Evolutionary conservation across 2,329 filamentous ascomycete species (phyloP).

Genomic region (Microcyclospora pomicola): DNA sequence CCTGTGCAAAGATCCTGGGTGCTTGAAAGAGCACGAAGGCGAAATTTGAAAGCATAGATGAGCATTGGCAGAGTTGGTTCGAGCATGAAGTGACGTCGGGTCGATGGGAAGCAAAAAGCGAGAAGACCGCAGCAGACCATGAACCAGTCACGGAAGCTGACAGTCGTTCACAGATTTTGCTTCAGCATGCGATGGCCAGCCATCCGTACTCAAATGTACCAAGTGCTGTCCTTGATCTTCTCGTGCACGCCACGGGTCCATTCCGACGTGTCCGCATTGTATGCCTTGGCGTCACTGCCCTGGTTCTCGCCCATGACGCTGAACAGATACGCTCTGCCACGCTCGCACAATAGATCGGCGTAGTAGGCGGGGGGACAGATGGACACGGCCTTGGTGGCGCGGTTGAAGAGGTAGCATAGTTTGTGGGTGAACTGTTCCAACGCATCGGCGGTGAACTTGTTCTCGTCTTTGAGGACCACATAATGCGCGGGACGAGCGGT

Average conservation of each 20-base stretch:
- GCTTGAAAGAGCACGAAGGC: too few relatives aligned
- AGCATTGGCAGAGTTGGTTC: neutral
- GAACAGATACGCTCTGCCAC: constrained; percentile 58
- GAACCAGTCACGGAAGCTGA: neutral
- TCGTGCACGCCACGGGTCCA: constrained; percentile 13
- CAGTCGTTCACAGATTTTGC: neutral
- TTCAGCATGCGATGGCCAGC: neutral
- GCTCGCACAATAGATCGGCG: constrained; percentile 31
- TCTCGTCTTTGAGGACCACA: constrained; percentile 39
- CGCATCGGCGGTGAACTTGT: neutral
- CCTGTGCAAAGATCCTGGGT: too few relatives aligned
- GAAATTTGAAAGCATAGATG: too few relatives aligned
- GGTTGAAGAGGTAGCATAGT: neutral
- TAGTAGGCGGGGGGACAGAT: neutral
- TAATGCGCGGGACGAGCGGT: constrained; percentile 73
- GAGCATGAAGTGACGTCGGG: neutral
- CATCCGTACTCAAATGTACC: constrained; percentile 11
- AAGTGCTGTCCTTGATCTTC: constrained; percentile 12
- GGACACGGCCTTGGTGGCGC: neutral
- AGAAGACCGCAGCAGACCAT: neutral
- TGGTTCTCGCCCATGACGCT: constrained; percentile 31
- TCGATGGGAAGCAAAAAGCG: too few relatives aligned
- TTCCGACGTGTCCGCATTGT: constrained; percentile 1
- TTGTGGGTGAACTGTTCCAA: neutral
- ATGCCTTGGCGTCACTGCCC: constrained; percentile 5